These are phyloP conservation scores for Taphrina pruni DNA, from an alignment of 1,139 yeast species.

Conservation along the genomic window DNA sequence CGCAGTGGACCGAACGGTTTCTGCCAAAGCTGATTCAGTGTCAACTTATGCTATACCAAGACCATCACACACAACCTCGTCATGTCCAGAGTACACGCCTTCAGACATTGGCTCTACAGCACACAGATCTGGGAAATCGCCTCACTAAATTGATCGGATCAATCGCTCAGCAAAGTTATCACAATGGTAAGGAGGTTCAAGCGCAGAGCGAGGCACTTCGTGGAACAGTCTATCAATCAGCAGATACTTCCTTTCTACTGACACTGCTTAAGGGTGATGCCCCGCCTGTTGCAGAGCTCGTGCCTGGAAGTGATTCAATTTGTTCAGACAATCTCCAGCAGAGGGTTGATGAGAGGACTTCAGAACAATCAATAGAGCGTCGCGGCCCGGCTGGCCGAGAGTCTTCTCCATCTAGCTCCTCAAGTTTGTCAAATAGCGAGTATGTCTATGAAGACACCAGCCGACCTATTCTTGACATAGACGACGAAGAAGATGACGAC, in stretches of 20 bases:
- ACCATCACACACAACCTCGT: background rate
- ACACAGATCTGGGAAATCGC: background rate
- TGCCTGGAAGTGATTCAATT: background rate
- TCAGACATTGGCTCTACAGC: background rate
- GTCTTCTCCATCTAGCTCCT: background rate
- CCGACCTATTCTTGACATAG: slow-evolving; percentile 1
- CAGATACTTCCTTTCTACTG: slow-evolving; percentile 1
- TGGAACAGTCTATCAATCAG: background rate
- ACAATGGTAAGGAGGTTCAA: background rate
- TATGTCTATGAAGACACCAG: slow-evolving; percentile 3
- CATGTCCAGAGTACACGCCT: background rate
- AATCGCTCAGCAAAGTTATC: background rate
- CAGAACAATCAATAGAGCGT: background rate
- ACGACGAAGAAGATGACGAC: background rate
- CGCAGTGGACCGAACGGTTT: background rate
- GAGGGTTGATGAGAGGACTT: background rate
- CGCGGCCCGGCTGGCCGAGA: background rate
- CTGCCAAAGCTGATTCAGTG: background rate
- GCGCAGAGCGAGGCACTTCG: slow-evolving; percentile 3
- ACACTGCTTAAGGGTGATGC: background rate
- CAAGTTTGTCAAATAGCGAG: background rate
- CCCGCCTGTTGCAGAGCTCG: background rate
- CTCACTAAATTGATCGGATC: background rate
- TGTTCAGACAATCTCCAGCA: background rate
- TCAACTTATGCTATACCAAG: background rate